Base-by-base conservation (phyloP, 1,139 yeast species). In the Citeromyces siamensis region DNA sequence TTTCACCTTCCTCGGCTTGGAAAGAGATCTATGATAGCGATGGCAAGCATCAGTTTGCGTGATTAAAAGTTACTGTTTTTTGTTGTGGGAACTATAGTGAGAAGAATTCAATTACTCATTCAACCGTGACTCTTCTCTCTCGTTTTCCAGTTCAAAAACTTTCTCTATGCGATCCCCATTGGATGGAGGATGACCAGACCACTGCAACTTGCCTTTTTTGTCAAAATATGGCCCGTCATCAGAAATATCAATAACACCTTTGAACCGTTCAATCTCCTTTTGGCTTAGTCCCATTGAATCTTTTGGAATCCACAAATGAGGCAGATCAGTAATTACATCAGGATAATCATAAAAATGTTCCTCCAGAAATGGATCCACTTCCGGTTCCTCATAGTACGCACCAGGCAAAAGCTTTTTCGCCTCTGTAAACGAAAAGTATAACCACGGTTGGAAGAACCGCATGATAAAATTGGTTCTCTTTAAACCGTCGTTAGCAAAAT, bases 261-360 rank as follows among this genome's bases (percentile, higher is more conserved):
- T 51, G n/a, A 84, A 71, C 46, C 71, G 68, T 35, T 62, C 64
- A 49, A 75, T 75, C 51, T 75, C 77, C 41, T 68, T 66, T 39
- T 65, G 68, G 3, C 84, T 71, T 34, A 81, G 65, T 16, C 90
- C 90, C 71, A 79, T 60, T 19, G 72, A 68, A 55, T 81, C 93
- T 42, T 58, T 64, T 32, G 81, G 75, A 44, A 78, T 62, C 93
- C 93, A 81, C 37, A 79, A 64, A 34, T 70, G 70, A 12, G 85
- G 84, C 45, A 70, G 76, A 22, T 64, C 66, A 33, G 73, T 78
- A 18, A 60, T 60, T 26, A 80, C 75, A 38, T 68, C 69, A 16
- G 88, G 86, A 50, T 74, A 75, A 35, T 72, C 69, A 49, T 76
- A 81, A 4, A 95, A 94, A 41, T 60, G 63, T 28, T 56, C 55